phyloP scores from a whole-genome alignment of 306 rosid species.

The Senna tora region DNA sequence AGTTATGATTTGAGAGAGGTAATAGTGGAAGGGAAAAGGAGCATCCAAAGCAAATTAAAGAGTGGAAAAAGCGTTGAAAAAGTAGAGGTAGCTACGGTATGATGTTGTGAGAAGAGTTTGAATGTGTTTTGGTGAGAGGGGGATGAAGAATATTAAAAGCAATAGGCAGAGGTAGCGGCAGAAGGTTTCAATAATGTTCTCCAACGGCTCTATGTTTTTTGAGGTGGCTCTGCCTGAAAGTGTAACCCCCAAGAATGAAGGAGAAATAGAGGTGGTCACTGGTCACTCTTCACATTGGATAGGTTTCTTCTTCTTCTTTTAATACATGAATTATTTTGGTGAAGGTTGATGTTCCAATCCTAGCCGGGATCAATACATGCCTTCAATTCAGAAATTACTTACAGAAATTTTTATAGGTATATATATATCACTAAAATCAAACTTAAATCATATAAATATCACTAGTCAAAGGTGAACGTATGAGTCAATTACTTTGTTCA shows the following conservation, averaged over 20 bases:
- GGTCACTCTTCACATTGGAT: too few species aligned
- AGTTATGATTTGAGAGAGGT: constrained; percentile 24
- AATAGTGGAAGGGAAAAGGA: constrained; percentile 17
- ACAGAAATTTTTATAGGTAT: too few species aligned
- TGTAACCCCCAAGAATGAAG: neutral
- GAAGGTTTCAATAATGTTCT: neutral
- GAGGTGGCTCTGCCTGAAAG: neutral
- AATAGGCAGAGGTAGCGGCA: neutral
- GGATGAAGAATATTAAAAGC: neutral
- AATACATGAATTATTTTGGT: too few species aligned
- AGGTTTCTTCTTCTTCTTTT: too few species aligned
- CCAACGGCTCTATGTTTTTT: constrained; percentile 18
- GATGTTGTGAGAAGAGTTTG: neutral
- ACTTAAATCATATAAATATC: too few species aligned
- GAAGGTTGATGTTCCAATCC: too few species aligned
- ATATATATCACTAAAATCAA: too few species aligned
- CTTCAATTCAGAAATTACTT: too few species aligned
- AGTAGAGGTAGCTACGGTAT: neutral
- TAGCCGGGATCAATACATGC: too few species aligned
- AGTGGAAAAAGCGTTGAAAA: constrained; percentile 13
- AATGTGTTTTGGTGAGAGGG: neutral
- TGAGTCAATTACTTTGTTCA: too few species aligned
- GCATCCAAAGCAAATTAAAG: constrained; percentile 35
- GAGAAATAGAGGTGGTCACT: neutral
- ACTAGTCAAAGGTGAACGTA: too few species aligned